Conservation (phyloP, 2,329 filamentous ascomycete genomes). For the Monilinia fructigena region DNA sequence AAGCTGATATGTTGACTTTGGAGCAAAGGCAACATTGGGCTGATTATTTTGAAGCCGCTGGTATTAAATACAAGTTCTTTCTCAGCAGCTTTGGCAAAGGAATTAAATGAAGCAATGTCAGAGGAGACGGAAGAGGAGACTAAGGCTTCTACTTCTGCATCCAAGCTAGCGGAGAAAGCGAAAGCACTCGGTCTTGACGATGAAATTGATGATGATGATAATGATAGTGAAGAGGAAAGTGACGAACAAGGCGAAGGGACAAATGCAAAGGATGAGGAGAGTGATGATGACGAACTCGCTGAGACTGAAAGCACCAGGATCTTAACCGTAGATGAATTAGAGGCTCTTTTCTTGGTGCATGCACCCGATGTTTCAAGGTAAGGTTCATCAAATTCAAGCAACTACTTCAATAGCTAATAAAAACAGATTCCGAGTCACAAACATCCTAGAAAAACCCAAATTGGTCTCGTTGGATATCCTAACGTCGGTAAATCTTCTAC, state of each 20-base stretch:
- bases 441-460: conserved; percentile 67
- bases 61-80: conserved; percentile 96
- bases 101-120: conserved; percentile 72
- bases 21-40: conserved; percentile 84
- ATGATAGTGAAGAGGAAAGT: conserved; percentile 31
- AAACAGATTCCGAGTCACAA: conserved; percentile 48
- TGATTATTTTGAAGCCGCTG: conserved; percentile 74
- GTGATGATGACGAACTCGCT: conserved; percentile 36
- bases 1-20: conserved; percentile 97
- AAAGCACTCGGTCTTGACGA: conserved; percentile 45
- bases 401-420: conserved; percentile 30
- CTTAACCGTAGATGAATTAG: conserved; percentile 87
- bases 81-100: conserved; percentile 87
- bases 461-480: conserved; percentile 94
- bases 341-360: conserved; percentile 80
- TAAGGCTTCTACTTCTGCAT: conserved; percentile 24
- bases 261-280: conserved; percentile 38
- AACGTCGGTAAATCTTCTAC: conserved; percentile 99
- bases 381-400: conserved; percentile 28
- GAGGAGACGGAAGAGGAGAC: conserved; percentile 39
- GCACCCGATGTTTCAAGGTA: conserved; percentile 61
- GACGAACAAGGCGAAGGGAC: conserved; percentile 37
- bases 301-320: conserved; percentile 64
- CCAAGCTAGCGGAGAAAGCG: conserved; percentile 39
- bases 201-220: conserved; percentile 33